These are phyloP conservation scores for Boletellus ananas DNA, from an alignment of 768 basidiomycete genomes.

Conservation along the genomic window DNA sequence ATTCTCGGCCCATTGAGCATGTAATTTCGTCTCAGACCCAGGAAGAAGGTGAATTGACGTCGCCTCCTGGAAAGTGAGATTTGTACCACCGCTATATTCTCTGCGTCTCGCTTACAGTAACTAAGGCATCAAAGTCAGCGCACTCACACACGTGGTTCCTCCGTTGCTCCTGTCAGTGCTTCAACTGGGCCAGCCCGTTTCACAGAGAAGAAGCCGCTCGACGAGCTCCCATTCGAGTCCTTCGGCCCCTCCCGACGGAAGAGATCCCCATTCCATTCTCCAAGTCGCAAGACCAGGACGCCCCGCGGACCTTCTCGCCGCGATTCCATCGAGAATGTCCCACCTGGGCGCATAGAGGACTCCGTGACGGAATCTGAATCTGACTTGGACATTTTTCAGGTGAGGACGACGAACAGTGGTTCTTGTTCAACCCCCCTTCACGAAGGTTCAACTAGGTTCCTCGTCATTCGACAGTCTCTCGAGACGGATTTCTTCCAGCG, in stretches of 20 bases:
- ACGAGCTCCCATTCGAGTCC: not conserved
- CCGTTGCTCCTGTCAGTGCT: constrained; percentile 2
- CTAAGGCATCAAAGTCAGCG: constrained; percentile 2
- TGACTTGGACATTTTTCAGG: constrained; percentile 14
- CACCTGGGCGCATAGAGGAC: constrained; percentile 16
- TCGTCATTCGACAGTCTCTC: not conserved
- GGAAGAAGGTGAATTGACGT: constrained; percentile 27
- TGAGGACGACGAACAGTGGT: constrained; percentile 1
- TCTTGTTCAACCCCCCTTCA: not conserved
- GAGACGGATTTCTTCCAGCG: not conserved
- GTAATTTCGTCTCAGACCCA: constrained; percentile 34
- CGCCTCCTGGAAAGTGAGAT: constrained; percentile 18
- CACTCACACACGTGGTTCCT: not conserved
- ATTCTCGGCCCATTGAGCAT: constrained; percentile 16
- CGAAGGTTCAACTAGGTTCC: not conserved
- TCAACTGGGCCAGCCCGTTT: not conserved
- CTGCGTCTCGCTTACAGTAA: constrained; percentile 9
- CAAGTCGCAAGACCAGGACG: not conserved
- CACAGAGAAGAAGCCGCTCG: constrained; percentile 1
- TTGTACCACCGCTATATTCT: not conserved
- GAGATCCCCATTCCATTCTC: constrained; percentile 1
- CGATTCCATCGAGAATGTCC: constrained; percentile 5
- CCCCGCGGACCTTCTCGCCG: not conserved
- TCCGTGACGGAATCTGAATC: constrained; percentile 32
- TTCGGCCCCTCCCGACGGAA: not conserved